Evolutionary conservation across 2,329 filamentous ascomycete genomes (phyloP).

Genomic region (Alternaria sp.): DNA sequence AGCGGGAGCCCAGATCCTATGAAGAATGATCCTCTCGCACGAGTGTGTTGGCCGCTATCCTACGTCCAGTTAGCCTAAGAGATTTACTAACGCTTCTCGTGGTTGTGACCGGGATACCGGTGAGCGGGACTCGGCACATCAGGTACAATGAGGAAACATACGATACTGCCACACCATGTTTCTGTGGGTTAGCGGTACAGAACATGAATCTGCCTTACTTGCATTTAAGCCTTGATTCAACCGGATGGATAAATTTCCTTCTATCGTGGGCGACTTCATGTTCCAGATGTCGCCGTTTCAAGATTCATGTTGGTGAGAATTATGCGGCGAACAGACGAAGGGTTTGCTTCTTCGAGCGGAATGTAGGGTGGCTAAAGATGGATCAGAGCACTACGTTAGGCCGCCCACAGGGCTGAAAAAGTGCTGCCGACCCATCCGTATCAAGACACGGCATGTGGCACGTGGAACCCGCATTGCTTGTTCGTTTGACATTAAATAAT

Average conservation of each 20-base stretch:
- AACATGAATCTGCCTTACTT: not conserved
- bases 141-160: conserved; percentile 2
- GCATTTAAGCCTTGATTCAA: not conserved
- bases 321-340: not conserved
- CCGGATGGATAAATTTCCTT: not conserved
- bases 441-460: not conserved
- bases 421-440: not conserved
- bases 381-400: not conserved
- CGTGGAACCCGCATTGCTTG: conserved; percentile 10
- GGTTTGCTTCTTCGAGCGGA: not conserved
- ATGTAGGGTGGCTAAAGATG: not conserved
- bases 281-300: not conserved
- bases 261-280: not conserved
- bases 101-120: conserved; percentile 7
- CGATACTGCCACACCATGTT: not conserved
- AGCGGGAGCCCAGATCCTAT: not conserved
- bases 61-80: not conserved
- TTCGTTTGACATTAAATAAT: conserved; percentile 41
- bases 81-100: not conserved
- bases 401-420: not conserved
- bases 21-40: not conserved
- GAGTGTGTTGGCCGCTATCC: conserved; percentile 1
- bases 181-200: not conserved
- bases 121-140: conserved; percentile 15
- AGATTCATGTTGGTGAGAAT: not conserved